These are phyloP conservation scores for Saccharomyces hybrid DNA, from an alignment of 1,139 yeast genomes.

Conservation along the genomic window DNA sequence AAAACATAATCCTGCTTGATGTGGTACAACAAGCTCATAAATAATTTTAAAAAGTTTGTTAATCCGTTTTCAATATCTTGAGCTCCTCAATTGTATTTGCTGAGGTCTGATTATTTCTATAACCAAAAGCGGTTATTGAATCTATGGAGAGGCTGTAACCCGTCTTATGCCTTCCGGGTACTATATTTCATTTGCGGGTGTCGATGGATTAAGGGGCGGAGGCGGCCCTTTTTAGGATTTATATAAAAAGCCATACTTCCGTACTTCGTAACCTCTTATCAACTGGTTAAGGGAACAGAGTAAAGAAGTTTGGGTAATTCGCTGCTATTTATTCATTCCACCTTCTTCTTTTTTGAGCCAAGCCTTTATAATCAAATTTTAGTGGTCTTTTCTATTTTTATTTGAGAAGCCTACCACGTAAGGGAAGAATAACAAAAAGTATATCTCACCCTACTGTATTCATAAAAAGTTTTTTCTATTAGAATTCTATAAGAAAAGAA, in stretches of 20 bases:
- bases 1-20: background rate
- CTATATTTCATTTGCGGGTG: background rate
- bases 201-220: conserved; percentile 1
- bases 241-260: background rate
- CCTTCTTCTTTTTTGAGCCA: background rate
- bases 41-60: background rate
- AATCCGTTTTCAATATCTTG: no score
- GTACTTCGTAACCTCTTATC: background rate
- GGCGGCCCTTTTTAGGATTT: background rate
- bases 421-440: background rate
- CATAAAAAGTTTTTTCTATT: background rate
- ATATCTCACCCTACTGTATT: background rate
- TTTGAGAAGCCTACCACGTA: background rate
- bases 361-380: background rate
- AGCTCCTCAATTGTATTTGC: background rate
- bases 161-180: background rate
- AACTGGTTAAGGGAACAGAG: background rate
- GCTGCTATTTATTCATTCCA: background rate
- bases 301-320: background rate
- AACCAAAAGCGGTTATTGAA: background rate
- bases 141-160: background rate
- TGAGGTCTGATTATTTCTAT: background rate
- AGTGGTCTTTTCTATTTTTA: background rate
- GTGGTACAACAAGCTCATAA: background rate
- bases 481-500: background rate